A percentile compares a stretch with the other conserved stretches of the same genome.
phyloP scores from a whole-genome alignment of 495 filamentous ascomycete species.

The Parmelia sp. region DNA sequence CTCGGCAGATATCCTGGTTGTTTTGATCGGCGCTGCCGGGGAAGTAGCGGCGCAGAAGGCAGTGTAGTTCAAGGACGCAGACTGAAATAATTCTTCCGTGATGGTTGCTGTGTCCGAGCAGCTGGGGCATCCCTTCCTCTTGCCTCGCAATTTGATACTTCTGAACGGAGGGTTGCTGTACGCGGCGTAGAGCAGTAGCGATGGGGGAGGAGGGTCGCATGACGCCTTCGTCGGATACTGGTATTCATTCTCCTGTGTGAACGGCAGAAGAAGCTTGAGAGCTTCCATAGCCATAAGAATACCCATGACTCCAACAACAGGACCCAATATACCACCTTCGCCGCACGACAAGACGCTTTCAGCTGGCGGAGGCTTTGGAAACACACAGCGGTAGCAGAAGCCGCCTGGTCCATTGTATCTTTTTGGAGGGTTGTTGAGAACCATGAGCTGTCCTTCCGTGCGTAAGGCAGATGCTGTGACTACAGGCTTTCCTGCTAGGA shows the following conservation, averaged over 20 bases:
- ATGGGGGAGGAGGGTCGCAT: slow-evolving; percentile 39
- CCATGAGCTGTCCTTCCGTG: slow-evolving; percentile 83
- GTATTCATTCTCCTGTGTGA: slow-evolving; percentile 2
- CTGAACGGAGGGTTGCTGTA: slow-evolving; percentile 63
- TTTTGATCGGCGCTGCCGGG: slow-evolving; percentile 46
- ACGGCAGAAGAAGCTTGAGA: slow-evolving; percentile 64
- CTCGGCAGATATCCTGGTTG: slow-evolving; percentile 48
- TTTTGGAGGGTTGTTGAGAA: slow-evolving; percentile 55
- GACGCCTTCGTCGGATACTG: slow-evolving; percentile 1
- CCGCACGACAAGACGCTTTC: slow-evolving; percentile 74
- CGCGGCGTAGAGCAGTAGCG: slow-evolving; percentile 62
- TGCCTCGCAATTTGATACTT: slow-evolving; percentile 60
- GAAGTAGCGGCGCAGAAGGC: slow-evolving; percentile 61
- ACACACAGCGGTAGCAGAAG: slow-evolving; percentile 92
- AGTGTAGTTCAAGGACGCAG: slow-evolving; percentile 66
- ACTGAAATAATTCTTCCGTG: slow-evolving; percentile 52
- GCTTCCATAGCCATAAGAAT: slow-evolving; percentile 84
- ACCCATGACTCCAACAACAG: slow-evolving; percentile 92
- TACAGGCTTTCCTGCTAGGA: slow-evolving; percentile 69
- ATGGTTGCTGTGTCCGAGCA: slow-evolving; percentile 61
- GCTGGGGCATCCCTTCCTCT: slow-evolving; percentile 62
- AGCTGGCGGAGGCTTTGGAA: slow-evolving; percentile 76
- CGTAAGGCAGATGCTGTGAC: slow-evolving; percentile 82
- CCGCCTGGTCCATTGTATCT: slow-evolving; percentile 31
- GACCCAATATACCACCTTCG: slow-evolving; percentile 85